phyloP scores from a whole-genome alignment of 1,139 yeast species.

The Pichia sp. region DNA sequence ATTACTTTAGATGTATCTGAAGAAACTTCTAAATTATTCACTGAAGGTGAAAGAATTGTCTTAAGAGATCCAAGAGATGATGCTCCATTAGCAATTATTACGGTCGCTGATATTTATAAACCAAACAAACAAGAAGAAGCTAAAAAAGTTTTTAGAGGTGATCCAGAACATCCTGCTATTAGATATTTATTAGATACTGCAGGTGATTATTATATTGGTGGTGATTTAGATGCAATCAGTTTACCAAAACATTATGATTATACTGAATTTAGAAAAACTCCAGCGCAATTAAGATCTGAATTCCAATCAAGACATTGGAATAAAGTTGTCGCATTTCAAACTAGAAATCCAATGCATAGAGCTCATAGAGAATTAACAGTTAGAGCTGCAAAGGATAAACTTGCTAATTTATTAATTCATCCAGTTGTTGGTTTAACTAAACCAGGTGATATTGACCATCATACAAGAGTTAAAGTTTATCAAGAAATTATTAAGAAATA shows the following conservation, averaged over 20 bases:
- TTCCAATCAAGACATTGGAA: conserved; percentile 80
- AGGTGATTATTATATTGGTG: conserved; percentile 85
- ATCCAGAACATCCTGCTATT: conserved; percentile 94
- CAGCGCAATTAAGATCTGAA: conserved; percentile 82
- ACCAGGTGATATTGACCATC: conserved; percentile 98
- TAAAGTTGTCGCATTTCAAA: conserved; percentile 93
- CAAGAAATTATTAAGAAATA: conserved; percentile 86
- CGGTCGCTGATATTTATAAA: conserved; percentile 69
- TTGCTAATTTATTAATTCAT: conserved; percentile 81
- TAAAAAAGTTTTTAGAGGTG: conserved; percentile 85
- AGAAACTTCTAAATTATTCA: conserved; percentile 42
- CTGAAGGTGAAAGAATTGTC: conserved; percentile 59
- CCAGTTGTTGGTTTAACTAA: conserved; percentile 97
- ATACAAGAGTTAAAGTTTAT: conserved; percentile 93
- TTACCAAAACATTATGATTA: conserved; percentile 90
- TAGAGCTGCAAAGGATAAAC: conserved; percentile 79
- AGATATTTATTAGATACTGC: conserved; percentile 66
- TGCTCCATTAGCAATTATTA: conserved; percentile 70
- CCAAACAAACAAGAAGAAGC: conserved; percentile 83
- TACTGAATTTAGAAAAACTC: conserved; percentile 80
- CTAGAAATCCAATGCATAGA: conserved; percentile 98
- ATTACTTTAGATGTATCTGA: conserved; percentile 76
- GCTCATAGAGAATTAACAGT: conserved; percentile 96
- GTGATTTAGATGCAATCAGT: conserved; percentile 74
- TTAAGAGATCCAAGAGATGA: conserved; percentile 82